Base-by-base conservation (phyloP, 2,329 filamentous ascomycete species). In the Epichloe uncinata region DNA sequence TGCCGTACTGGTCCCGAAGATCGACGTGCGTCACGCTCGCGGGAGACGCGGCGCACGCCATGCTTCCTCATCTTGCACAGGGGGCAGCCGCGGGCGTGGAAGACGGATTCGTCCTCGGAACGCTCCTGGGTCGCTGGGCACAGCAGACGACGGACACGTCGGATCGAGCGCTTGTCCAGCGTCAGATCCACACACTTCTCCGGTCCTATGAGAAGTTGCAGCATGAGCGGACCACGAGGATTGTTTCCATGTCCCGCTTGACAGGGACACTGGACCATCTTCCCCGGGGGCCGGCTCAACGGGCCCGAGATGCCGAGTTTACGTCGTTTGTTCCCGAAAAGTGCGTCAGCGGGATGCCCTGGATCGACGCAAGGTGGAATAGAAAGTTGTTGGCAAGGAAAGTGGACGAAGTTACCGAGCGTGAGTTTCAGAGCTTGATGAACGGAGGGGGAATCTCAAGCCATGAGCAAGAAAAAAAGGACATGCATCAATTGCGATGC, bases 21-120 rank as follows among this genome's bases (percentile, higher is more conserved):
- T 30, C 26, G 26, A 30, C 26, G 13, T 30, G 26, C n/a, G 54
- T 57, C 11, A 49, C 51, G 15, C 47, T 58, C 16, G 45, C 51
- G 12, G 55, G 56, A 2, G 56, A 57, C 20, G 54, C 56, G 2
- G 53, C 53, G 1, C 56, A 58, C 50, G 52, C 59, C 4, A 58
- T 55, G 20, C 47, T 56, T 0, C 59, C 60, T 0, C 57, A 61
- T 43, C 56, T 61, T 16, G 57, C 53, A 3, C 60, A 62, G 37
- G 59, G 59, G 1, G 59, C 56, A 4, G 60, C 60, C 26, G 57
- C 57, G 52, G 56, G 55, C 3, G 53, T 58, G 36, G 58, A 61
- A 30, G 59, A 62, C 34, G 59, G 54, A 3, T 53, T 56, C 13
- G 45, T 59, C 2, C 48, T 62, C 3, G 57, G 53, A 11, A 54